These are phyloP conservation scores for Colletotrichum gloeosporioides DNA, from an alignment of 2,329 filamentous ascomycete species.

Conservation along the genomic window DNA sequence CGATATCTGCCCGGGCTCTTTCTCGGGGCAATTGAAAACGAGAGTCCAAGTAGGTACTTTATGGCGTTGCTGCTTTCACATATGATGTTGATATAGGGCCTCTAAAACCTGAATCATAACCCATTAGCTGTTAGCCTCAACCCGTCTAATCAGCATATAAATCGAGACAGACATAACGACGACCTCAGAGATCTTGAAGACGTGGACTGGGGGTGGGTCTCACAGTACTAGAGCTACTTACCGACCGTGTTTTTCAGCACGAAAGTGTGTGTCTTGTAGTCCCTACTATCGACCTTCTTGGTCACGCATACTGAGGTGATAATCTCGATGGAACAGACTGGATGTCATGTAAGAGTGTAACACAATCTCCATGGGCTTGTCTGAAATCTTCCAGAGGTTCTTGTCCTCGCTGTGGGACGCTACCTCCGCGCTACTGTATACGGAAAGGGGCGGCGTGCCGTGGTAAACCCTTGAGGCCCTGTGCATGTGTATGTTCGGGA, in stretches of 20 bases:
- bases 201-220: background rate
- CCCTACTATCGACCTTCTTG: background rate
- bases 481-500: background rate
- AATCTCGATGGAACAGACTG: background rate
- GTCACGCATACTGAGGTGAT: background rate
- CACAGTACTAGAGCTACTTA: background rate
- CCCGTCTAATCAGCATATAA: background rate
- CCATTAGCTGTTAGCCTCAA: background rate
- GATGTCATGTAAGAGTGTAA: background rate
- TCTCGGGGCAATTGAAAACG: background rate
- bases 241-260: background rate
- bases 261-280: background rate
- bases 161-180: background rate
- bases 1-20: background rate
- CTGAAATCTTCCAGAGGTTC: background rate
- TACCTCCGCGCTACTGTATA: background rate
- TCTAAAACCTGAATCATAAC: background rate
- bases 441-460: background rate
- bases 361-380: background rate
- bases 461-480: background rate
- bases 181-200: background rate
- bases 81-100: background rate
- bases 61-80: background rate
- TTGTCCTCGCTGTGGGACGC: background rate
- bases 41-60: background rate